Evolutionary conservation across 176 grass and related monocot genomes (phyloP).

Genomic region (Areca catechu): DNA sequence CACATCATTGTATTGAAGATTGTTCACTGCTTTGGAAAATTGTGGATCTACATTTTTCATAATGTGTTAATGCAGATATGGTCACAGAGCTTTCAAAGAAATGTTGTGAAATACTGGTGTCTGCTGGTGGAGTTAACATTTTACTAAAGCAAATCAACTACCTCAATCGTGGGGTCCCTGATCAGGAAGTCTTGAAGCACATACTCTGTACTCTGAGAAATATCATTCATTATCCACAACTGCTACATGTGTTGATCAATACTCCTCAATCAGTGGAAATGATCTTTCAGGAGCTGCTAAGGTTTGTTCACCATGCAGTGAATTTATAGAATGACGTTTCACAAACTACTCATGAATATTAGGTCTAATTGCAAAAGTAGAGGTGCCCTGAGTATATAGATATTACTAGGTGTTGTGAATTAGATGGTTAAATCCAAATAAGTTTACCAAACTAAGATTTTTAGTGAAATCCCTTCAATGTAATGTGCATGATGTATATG

Average conservation of each 20-base stretch:
- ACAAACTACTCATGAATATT: no score
- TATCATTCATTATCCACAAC: slow-evolving; percentile 26
- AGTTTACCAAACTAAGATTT: no score
- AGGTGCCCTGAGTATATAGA: no score
- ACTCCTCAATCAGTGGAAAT: slow-evolving; percentile 21
- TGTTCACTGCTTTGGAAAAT: no score
- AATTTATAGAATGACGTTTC: not conserved
- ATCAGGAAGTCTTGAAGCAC: slow-evolving; percentile 64
- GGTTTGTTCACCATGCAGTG: slow-evolving; percentile 14
- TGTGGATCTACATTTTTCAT: not conserved
- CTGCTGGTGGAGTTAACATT: slow-evolving; percentile 41
- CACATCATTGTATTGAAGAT: no score
- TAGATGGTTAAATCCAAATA: no score
- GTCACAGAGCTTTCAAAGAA: slow-evolving; percentile 46
- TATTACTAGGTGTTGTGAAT: no score
- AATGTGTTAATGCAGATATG: slow-evolving; percentile 25
- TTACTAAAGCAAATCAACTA: slow-evolving; percentile 35
- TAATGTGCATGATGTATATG: no score
- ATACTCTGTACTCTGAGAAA: slow-evolving; percentile 47
- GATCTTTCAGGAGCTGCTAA: slow-evolving; percentile 50
- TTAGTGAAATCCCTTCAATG: no score
- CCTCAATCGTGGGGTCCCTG: slow-evolving; percentile 45
- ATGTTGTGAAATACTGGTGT: slow-evolving; percentile 42
- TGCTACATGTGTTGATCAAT: slow-evolving; percentile 25
- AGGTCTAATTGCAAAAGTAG: no score